Evolutionary conservation across 352 stramenopile genomes (phyloP).

Genomic region (Phytophthora palmivora): DNA sequence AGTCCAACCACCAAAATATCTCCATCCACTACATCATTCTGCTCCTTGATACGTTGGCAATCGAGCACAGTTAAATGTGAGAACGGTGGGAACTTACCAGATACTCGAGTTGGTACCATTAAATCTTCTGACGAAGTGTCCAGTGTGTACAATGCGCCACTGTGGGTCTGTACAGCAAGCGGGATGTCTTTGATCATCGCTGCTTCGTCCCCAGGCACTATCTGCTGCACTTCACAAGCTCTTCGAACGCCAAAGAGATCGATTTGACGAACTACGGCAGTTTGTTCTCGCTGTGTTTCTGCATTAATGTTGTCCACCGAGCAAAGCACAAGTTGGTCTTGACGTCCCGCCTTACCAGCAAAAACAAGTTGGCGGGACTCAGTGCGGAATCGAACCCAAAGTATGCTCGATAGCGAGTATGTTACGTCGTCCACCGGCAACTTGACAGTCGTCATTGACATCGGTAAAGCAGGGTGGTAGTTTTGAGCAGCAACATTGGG

Average conservation of each 20-base stretch:
- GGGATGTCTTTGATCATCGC: not conserved
- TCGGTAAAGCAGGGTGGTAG: not conserved
- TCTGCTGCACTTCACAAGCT: constrained; percentile 20
- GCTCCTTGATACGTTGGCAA: not conserved
- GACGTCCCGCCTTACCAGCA: constrained; percentile 38
- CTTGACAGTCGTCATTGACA: constrained; percentile 15
- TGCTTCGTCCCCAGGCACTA: not conserved
- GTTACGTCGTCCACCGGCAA: constrained; percentile 1
- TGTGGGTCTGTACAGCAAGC: constrained; percentile 49
- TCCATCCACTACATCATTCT: not conserved
- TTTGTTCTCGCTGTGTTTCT: constrained; percentile 2
- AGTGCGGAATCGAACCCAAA: constrained; percentile 40
- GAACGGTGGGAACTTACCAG: constrained; percentile 40
- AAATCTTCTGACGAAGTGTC: constrained; percentile 2
- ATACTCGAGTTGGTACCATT: constrained; percentile 7
- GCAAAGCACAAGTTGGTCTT: constrained; percentile 41
- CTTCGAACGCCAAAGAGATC: constrained; percentile 24
- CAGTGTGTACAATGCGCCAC: constrained; percentile 47
- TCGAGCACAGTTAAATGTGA: constrained; percentile 45
- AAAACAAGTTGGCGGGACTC: constrained; percentile 34
- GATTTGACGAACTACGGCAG: constrained; percentile 8
- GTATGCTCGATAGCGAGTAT: constrained; percentile 30
- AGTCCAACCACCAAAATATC: constrained; percentile 48
- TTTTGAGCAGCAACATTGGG: constrained; percentile 2
- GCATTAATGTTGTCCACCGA: constrained; percentile 8